phyloP scores from a whole-genome alignment of 768 basidiomycete genomes.

The Termitomyces sp. region DNA sequence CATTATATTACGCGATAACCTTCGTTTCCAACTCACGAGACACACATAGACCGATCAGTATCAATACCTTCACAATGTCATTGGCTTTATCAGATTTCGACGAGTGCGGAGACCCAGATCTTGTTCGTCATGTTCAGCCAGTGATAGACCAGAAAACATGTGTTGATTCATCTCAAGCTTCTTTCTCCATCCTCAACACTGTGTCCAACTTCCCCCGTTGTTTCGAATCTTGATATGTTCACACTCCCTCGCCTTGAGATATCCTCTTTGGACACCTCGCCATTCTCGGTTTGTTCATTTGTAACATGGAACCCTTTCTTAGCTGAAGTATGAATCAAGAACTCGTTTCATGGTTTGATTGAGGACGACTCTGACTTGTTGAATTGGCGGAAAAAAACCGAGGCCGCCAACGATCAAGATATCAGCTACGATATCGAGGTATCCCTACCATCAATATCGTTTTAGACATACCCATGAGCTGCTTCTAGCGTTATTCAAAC shows the following conservation, averaged over 20 bases:
- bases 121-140: not conserved
- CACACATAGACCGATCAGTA: not conserved
- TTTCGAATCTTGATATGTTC: not conserved
- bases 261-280: constrained; percentile 9
- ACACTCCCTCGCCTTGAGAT: constrained; percentile 12
- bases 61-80: not conserved
- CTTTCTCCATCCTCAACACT: constrained; percentile 13
- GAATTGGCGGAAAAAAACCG: not conserved
- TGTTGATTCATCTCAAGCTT: not conserved
- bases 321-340: not conserved
- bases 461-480: not conserved
- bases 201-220: constrained; percentile 7
- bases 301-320: not conserved
- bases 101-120: constrained; percentile 1
- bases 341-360: constrained; percentile 12
- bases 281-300: constrained; percentile 10
- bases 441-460: constrained; percentile 1
- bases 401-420: constrained; percentile 13
- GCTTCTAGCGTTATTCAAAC: constrained; percentile 33
- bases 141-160: not conserved
- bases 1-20: not conserved
- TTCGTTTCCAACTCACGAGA: not conserved
- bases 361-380: constrained; percentile 6
- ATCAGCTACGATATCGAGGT: constrained; percentile 42
- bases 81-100: not conserved